Evolutionary conservation across 2,329 filamentous ascomycete genomes (phyloP).

Genomic region (Fusarium multiceps): DNA sequence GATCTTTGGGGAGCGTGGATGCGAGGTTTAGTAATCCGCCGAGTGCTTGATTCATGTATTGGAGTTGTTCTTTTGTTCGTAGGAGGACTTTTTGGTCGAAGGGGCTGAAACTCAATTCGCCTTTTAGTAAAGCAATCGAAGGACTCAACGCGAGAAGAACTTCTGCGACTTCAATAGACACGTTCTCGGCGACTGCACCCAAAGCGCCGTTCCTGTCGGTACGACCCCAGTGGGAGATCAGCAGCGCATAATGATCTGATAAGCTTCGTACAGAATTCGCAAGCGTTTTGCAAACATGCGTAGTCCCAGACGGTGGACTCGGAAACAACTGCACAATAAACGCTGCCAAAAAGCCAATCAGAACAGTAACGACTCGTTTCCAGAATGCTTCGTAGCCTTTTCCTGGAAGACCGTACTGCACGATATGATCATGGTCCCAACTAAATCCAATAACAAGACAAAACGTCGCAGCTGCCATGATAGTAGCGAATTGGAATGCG

Average conservation of each 20-base stretch:
- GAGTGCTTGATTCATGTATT: slow-evolving; percentile 51
- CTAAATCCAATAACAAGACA: slow-evolving; percentile 60
- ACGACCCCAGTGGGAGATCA: slow-evolving; percentile 58
- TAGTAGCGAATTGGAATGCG: slow-evolving; percentile 44
- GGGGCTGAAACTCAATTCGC: slow-evolving; percentile 48
- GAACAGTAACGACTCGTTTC: slow-evolving; percentile 57
- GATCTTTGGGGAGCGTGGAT: slow-evolving; percentile 52
- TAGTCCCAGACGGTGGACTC: slow-evolving; percentile 58
- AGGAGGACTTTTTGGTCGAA: slow-evolving; percentile 49
- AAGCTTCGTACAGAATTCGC: slow-evolving; percentile 57
- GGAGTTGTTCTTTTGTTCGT: slow-evolving; percentile 46
- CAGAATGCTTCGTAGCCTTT: slow-evolving; percentile 61
- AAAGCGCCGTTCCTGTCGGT: slow-evolving; percentile 47
- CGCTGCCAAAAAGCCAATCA: slow-evolving; percentile 58
- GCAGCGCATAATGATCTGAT: slow-evolving; percentile 61
- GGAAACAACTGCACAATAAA: slow-evolving; percentile 60
- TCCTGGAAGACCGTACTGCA: slow-evolving; percentile 58
- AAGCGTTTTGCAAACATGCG: slow-evolving; percentile 58
- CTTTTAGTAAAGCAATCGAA: slow-evolving; percentile 45
- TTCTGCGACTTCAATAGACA: slow-evolving; percentile 49
- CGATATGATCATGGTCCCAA: slow-evolving; percentile 57
- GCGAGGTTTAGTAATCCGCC: slow-evolving; percentile 49
- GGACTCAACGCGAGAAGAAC: slow-evolving; percentile 42
- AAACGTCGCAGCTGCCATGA: slow-evolving; percentile 54
- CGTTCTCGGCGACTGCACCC: slow-evolving; percentile 45